Base-by-base conservation (phyloP, 2,329 filamentous ascomycete species). In the Colletotrichum shisoi region DNA sequence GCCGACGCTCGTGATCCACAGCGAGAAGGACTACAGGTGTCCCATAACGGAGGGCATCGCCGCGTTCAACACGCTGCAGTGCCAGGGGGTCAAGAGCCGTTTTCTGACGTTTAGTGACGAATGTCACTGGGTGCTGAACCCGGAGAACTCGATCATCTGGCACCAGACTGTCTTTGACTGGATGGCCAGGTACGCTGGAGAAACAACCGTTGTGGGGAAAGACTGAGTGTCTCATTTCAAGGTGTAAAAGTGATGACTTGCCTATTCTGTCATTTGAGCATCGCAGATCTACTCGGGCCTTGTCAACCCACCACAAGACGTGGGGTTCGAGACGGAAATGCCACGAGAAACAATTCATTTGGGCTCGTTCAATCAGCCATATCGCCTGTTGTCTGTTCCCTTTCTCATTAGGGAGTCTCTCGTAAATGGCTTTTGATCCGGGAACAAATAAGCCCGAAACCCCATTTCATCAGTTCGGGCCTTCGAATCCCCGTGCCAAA, bases 21-120 rank as follows among this genome's bases (percentile, higher is more conserved):
- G 84, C 70, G 87, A 89, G 70, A 81, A 87, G 49, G 91, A 93
- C 74, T 92, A 89, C 71, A 83, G 90, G 7, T 76, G 72, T 59
- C 74, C 77, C 5, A 68, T 79, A 4, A 77, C 78, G 0, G 78
- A 80, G 74, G 91, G 91, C 0, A 77, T 94, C 34, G 85, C 89
- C 0, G 85, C 88, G 0, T 94, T 93, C 76, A 91, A 92, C 69
- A 85, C 89, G 1, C 79, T 94, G 31, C 90, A 93, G 78, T 83
- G 84, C 15, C 82, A 84, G 59, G 88, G 88, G 0, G 83, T 93
- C 3, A 85, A 89, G 42, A 91, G 88, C 70, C 85, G 87, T 67
- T 88, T 93, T 68, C 72, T 94, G 74, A 89, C 85, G 0, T 94
- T 93, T 72, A 86, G 89, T 0, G 90, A 92, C 74, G 90, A 93